Evolutionary conservation across 208 protist genomes (phyloP), one percentile per base, ranked within the genome.

Genomic region (Leishmania gerbilli): DNA sequence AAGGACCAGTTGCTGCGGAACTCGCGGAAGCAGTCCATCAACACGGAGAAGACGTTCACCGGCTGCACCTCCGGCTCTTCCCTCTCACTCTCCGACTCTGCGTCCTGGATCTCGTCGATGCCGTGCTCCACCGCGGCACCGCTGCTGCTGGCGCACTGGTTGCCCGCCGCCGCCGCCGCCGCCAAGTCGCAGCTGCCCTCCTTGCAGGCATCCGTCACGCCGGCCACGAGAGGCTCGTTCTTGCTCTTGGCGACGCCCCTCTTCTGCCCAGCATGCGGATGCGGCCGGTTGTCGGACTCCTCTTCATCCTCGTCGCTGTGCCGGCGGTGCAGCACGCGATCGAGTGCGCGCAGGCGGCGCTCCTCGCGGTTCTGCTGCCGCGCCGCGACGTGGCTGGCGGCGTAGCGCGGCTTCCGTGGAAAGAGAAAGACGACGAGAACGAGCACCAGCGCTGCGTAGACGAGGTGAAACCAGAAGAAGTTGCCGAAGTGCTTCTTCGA

Each of bases 401-500:
- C 67, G 72, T 85, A 92, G 71, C 90, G 84, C 37, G 87, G 87
- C 71, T 82, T 88, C 49, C 76, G 77, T 1, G 89, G 89, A 79
- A 93, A 89, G 37, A 91, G 81, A 79, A 94, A 92, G 47, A 94
- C 87, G 31, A 89, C 77, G 53, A 90, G 65, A n/a, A 88, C 5
- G 37, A 96, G 79, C 55, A 84, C 64, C 45, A 76, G 47, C 34
- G 51, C 83, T 74, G 84, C 89, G 49, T 91, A 69, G 69, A 21
- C 83, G 78, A 96, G 91, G 68, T 96, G 90, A 77, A 93, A 92
- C 89, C 90, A 93, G 77, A 94, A 96, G 53, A 96, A 84, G 68
- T 90, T 83, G 5, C 79, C 90, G 80, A 96, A 96, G 77, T 96
- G 80, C 19, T 74, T 68, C 55, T 88, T 83, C 40, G 83, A 79